These are phyloP conservation scores for Eucalyptus rudis DNA, from an alignment of 345 rosid species.

Conservation along the genomic window DNA sequence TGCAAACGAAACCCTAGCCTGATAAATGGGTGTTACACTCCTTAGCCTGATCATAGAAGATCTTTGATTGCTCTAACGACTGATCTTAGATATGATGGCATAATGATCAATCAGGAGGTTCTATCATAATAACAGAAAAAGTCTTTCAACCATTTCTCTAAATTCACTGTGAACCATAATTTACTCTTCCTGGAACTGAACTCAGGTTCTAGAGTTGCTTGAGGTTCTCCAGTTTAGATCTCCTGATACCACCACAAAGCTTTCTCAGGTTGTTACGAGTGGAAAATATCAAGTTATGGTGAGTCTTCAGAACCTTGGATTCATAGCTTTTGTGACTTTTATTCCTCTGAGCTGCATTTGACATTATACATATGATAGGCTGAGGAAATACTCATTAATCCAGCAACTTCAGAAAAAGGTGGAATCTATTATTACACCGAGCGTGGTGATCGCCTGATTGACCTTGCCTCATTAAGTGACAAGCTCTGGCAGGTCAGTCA, in stretches of 20 bases:
- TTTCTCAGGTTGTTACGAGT: slow-evolving; percentile 56
- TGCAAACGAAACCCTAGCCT: background rate
- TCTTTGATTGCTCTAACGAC: background rate
- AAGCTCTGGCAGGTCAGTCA: slow-evolving; percentile 82
- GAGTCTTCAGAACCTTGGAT: background rate
- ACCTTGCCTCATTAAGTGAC: slow-evolving; percentile 61
- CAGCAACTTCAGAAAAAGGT: slow-evolving; percentile 59
- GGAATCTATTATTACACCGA: slow-evolving; percentile 81
- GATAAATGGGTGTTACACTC: background rate
- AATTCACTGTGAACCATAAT: background rate
- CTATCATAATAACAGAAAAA: background rate
- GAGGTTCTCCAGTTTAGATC: slow-evolving; percentile 77
- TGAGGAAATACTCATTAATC: slow-evolving; percentile 69
- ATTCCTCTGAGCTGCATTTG: background rate
- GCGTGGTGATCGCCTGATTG: slow-evolving; percentile 92
- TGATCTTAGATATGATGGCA: background rate
- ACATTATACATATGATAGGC: slow-evolving; percentile 26
- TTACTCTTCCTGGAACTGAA: background rate
- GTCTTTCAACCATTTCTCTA: background rate
- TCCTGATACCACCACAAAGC: slow-evolving; percentile 63
- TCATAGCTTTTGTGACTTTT: background rate
- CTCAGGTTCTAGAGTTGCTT: slow-evolving; percentile 76
- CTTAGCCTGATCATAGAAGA: background rate
- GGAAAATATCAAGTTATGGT: slow-evolving; percentile 65
- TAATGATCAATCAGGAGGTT: background rate